Base-by-base conservation (phyloP, 331 rosid genomes). In the Malus hybrid region DNA sequence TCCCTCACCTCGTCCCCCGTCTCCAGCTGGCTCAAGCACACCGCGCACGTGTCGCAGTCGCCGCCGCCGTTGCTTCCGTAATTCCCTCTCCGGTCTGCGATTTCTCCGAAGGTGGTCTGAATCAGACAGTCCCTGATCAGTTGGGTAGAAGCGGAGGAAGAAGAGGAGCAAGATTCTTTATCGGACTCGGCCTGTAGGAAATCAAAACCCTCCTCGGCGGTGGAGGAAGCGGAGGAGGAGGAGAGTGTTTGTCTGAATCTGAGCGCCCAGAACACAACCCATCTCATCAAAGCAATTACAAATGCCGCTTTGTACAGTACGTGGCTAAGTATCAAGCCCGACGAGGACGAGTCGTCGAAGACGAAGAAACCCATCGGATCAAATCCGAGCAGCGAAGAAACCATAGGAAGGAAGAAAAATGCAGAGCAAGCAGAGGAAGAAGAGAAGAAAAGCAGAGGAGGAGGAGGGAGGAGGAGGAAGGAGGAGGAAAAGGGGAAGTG, bases 1-100 rank as follows among this genome's bases (percentile, higher is more conserved):
- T 90, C 97, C 64, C 96, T 78, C 5, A 92, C 91, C 68, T 90
- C 88, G 56, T 92, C 96, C 60, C 70, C 69, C 79, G 20, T 48
- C 50, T 54, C 81, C 16, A 92, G 13, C 44, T 77, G 84, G 81
- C 76, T 85, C 87, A 92, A 42, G 80, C 97, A 92, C 27, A 92
- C 96, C 0, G 93, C 91, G 81, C 97, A 90, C 1, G 93, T 85
- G 76, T 88, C 90, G 56, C 80, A 54, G 3, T 48, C 60, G 18
- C 78, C 7, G 70, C 78, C 77, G n/a, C 64, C 73, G 48, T 7
- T 16, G 46, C 7, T 18, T 15, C 87, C 85, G 64, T 6, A 6
- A 52, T 1, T 6, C 57, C 83, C 34, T 70, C 93, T 85, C 39
- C 57, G 20, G 0, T 70, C 88, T 39, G 44, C 31, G 54, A 88